phyloP scores from a whole-genome alignment of 352 stramenopile genomes.

The Aphanomyces invadans region DNA sequence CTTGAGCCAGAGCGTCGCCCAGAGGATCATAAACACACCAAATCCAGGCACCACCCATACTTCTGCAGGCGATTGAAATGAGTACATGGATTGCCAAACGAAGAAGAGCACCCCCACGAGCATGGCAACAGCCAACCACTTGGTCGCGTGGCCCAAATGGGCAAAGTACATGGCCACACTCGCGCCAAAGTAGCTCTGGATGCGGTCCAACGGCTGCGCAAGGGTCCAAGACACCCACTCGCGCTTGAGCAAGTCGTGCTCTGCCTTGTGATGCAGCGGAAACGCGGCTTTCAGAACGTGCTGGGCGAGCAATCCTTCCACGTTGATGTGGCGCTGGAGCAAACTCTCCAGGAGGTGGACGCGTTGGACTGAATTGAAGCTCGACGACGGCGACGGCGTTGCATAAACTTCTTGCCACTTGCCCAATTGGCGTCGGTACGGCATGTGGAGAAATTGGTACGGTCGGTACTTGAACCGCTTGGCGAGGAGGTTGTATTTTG shows the following conservation, averaged over 20 bases:
- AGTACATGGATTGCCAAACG: slow-evolving; percentile 38
- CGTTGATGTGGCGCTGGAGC: slow-evolving; percentile 62
- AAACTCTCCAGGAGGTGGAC: slow-evolving; percentile 74
- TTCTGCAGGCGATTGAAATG: slow-evolving; percentile 32
- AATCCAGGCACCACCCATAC: slow-evolving; percentile 42
- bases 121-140: slow-evolving; percentile 91
- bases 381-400: slow-evolving; percentile 31
- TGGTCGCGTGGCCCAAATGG: slow-evolving; percentile 93
- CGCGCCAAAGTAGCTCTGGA: slow-evolving; percentile 74
- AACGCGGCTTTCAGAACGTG: slow-evolving; percentile 51
- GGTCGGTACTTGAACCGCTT: slow-evolving; percentile 62
- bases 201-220: slow-evolving; percentile 42
- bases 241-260: slow-evolving; percentile 38
- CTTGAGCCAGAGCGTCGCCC: slow-evolving; percentile 85
- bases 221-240: slow-evolving; percentile 62
- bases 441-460: slow-evolving; percentile 80
- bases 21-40: slow-evolving; percentile 83
- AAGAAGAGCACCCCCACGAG: slow-evolving; percentile 78
- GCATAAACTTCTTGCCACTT: slow-evolving; percentile 64
- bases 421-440: slow-evolving; percentile 43
- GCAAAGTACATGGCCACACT: slow-evolving; percentile 97
- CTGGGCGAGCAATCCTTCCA: slow-evolving; percentile 41
- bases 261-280: slow-evolving; percentile 46
- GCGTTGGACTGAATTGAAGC: slow-evolving; percentile 67
- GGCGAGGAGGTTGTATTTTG: slow-evolving; percentile 18